A percentile compares a stretch with the other conserved stretches of the same genome.
These are phyloP conservation scores for Epicoccum sorghinum DNA, from an alignment of 2,329 filamentous ascomycete species.

Conservation along the genomic window DNA sequence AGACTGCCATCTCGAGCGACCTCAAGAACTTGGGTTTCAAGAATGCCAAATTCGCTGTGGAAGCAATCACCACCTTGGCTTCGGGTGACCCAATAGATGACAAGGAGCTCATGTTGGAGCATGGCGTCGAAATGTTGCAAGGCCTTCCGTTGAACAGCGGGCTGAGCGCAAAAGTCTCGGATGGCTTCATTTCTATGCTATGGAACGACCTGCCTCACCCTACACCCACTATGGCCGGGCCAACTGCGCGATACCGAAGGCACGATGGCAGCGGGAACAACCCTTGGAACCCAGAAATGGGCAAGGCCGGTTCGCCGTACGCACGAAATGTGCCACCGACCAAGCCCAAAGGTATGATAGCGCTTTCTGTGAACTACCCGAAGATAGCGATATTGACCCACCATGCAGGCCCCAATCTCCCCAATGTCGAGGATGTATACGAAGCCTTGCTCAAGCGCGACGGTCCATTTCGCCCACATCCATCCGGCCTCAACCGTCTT, in stretches of 20 bases:
- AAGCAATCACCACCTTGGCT: slow-evolving; percentile 67
- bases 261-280: slow-evolving; percentile 55
- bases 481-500: slow-evolving; percentile 72
- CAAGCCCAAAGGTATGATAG: slow-evolving; percentile 53
- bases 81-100: slow-evolving; percentile 72
- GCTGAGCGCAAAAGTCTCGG: slow-evolving; percentile 55
- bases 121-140: slow-evolving; percentile 61
- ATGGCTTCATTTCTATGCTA: slow-evolving; percentile 60
- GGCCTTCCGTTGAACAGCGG: slow-evolving; percentile 57
- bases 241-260: slow-evolving; percentile 51
- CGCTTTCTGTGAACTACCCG: no score
- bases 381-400: slow-evolving; percentile 30
- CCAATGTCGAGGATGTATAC: slow-evolving; percentile 70
- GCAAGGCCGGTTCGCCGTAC: slow-evolving; percentile 63
- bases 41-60: slow-evolving; percentile 53
- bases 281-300: slow-evolving; percentile 58
- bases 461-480: slow-evolving; percentile 65
- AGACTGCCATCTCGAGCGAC: slow-evolving; percentile 54
- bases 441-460: slow-evolving; percentile 68
- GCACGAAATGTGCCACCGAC: slow-evolving; percentile 60
- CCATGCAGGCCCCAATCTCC: slow-evolving; percentile 45
- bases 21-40: slow-evolving; percentile 60
- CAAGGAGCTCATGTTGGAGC: slow-evolving; percentile 50
- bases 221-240: slow-evolving; percentile 54
- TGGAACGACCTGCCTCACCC: slow-evolving; percentile 61